phyloP scores from a whole-genome alignment of 1,139 yeast genomes.

The Zygosaccharomyces pseudobailii region DNA sequence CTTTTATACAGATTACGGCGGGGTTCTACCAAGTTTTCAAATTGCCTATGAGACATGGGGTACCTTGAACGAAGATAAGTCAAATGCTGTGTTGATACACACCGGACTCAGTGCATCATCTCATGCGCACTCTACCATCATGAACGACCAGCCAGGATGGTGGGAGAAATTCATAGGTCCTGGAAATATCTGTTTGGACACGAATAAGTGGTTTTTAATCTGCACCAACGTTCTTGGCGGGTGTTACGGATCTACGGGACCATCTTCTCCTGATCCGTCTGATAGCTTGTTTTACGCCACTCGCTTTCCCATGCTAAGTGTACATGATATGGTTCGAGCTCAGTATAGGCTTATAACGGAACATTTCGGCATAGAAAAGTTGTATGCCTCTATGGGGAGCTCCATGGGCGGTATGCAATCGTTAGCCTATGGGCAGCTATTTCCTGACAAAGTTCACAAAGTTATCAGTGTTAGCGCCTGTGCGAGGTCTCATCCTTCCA shows the following conservation, averaged over 20 bases:
- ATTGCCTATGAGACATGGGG: slow-evolving; percentile 96
- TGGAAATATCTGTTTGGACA: slow-evolving; percentile 63
- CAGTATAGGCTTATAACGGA: slow-evolving; percentile 65
- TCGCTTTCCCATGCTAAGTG: slow-evolving; percentile 77
- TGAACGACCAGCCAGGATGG: slow-evolving; percentile 80
- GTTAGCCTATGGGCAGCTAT: slow-evolving; percentile 79
- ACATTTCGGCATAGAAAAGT: slow-evolving; percentile 55
- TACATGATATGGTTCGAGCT: slow-evolving; percentile 88
- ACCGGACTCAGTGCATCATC: slow-evolving; percentile 93
- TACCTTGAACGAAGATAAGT: slow-evolving; percentile 49
- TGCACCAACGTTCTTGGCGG: slow-evolving; percentile 94
- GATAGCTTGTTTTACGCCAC: slow-evolving; percentile 69
- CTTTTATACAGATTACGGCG: slow-evolving; percentile 76
- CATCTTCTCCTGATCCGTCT: slow-evolving; percentile 74
- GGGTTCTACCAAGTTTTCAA: slow-evolving; percentile 64
- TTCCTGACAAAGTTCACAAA: slow-evolving; percentile 68
- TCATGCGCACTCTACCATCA: slow-evolving; percentile 79
- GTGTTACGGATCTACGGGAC: slow-evolving; percentile 94
- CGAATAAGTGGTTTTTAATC: slow-evolving; percentile 71
- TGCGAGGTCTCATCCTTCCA: slow-evolving; percentile 89
- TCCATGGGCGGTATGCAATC: slow-evolving; percentile 99
- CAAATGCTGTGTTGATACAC: slow-evolving; percentile 75
- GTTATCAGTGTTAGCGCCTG: slow-evolving; percentile 82
- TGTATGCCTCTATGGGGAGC: slow-evolving; percentile 82
- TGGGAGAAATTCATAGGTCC: slow-evolving; percentile 95